A percentile compares a stretch with the other conserved stretches of the same genome.
Evolutionary conservation across 192 early-diverging fungal species (phyloP).

Genomic region (Podila epigama): DNA sequence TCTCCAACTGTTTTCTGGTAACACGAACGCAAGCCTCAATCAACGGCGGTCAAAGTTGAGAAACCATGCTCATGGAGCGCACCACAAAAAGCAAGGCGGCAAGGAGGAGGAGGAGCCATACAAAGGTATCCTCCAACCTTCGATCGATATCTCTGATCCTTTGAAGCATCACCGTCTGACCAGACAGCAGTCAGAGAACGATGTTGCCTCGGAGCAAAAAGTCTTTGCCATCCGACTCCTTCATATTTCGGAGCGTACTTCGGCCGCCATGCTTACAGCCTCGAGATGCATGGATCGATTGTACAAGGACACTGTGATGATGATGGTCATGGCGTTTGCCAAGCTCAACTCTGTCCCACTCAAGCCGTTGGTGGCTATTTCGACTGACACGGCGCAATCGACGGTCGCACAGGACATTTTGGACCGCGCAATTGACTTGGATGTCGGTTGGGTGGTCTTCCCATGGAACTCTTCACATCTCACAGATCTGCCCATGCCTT

Average conservation of each 20-base stretch:
- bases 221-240: slow-evolving; percentile 76
- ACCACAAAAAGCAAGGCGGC: background rate
- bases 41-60: background rate
- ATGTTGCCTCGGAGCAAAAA: slow-evolving; percentile 16
- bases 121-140: slow-evolving; percentile 26
- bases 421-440: slow-evolving; percentile 55
- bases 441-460: slow-evolving; percentile 72
- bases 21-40: background rate
- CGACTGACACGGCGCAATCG: slow-evolving; percentile 55
- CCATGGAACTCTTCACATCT: slow-evolving; percentile 62
- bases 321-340: slow-evolving; percentile 83
- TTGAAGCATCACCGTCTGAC: slow-evolving; percentile 5
- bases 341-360: slow-evolving; percentile 73
- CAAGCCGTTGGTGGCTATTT: slow-evolving; percentile 64
- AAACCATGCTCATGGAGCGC: background rate
- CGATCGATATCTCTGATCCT: slow-evolving; percentile 40
- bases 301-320: slow-evolving; percentile 76
- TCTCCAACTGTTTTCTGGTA: slow-evolving; percentile 40
- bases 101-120: background rate
- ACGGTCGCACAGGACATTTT: slow-evolving; percentile 73
- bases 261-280: slow-evolving; percentile 77
- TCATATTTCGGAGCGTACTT: slow-evolving; percentile 78
- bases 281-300: slow-evolving; percentile 66
- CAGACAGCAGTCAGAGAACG: background rate
- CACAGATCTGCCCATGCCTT: slow-evolving; percentile 14